Conservation (phyloP, 805 yeast genomes). For the Wickerhamiella nectarea region DNA sequence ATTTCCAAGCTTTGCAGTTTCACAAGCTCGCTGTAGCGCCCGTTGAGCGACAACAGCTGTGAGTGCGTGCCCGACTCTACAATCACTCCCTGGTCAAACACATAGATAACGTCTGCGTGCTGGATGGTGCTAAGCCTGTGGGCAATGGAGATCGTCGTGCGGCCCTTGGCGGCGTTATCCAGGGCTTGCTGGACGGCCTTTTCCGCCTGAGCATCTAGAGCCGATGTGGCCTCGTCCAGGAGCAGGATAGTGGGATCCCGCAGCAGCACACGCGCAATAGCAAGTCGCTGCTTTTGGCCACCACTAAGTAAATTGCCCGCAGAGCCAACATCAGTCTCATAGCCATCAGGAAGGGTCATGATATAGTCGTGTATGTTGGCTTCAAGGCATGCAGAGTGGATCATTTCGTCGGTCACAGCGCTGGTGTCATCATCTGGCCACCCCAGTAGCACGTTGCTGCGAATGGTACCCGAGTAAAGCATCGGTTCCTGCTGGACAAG, state of each 20-base stretch:
- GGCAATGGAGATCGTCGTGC: slow-evolving; percentile 77
- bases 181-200: slow-evolving; percentile 61
- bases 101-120: slow-evolving; percentile 46
- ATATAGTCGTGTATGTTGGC: slow-evolving; percentile 49
- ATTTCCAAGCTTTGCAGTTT: slow-evolving; percentile 27
- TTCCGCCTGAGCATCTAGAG: slow-evolving; percentile 59
- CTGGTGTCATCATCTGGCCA: slow-evolving; percentile 20
- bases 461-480: slow-evolving; percentile 39
- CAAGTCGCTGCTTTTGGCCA: slow-evolving; percentile 66
- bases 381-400: slow-evolving; percentile 34
- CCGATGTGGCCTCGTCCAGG: slow-evolving; percentile 59
- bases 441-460: slow-evolving; percentile 46
- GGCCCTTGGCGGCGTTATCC: slow-evolving; percentile 47
- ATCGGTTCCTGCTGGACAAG: slow-evolving; percentile 53
- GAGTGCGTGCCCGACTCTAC: slow-evolving; percentile 45
- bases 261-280: slow-evolving; percentile 60
- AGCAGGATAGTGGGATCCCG: slow-evolving; percentile 51
- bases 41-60: slow-evolving; percentile 31
- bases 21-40: slow-evolving; percentile 31
- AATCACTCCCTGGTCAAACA: slow-evolving; percentile 48
- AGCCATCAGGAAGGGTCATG: slow-evolving; percentile 43
- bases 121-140: slow-evolving; percentile 64
- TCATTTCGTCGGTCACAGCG: slow-evolving; percentile 30
- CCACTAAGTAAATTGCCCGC: slow-evolving; percentile 52
- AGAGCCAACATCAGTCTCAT: slow-evolving; percentile 42